phyloP scores from a whole-genome alignment of 1,284 basidiomycete species.

The Dichomitus squalens region DNA sequence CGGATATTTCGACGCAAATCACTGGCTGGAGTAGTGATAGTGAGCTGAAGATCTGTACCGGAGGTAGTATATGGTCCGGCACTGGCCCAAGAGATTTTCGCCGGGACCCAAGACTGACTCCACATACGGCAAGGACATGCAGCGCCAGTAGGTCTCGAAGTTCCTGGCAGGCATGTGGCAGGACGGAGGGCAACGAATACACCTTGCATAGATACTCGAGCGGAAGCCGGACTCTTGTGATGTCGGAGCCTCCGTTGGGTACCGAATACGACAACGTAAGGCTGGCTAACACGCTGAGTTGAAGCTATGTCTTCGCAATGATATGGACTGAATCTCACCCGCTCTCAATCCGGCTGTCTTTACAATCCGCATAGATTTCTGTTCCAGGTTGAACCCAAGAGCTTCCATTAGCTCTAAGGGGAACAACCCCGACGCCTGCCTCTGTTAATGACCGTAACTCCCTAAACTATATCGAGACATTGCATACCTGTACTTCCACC shows the following conservation, averaged over 20 bases:
- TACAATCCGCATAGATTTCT: no score
- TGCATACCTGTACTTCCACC: neutral
- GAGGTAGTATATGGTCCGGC: neutral
- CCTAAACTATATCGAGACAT: neutral
- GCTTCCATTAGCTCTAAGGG: neutral
- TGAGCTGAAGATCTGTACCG: no score
- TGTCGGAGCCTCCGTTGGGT: no score
- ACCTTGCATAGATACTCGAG: neutral
- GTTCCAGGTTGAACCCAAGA: neutral
- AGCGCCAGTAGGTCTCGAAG: neutral
- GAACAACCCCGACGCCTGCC: neutral
- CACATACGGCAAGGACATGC: neutral
- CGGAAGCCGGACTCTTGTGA: neutral
- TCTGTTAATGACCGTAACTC: no score
- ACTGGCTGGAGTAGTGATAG: no score
- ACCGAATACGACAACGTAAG: no score
- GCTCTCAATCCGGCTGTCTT: no score
- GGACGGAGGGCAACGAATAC: neutral
- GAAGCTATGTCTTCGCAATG: no score
- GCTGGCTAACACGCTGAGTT: no score
- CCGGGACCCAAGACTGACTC: neutral
- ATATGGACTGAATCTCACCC: no score
- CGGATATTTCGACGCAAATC: no score
- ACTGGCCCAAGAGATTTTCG: neutral
- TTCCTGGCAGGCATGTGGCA: neutral